These are phyloP conservation scores for Angomonas ambiguus DNA, from an alignment of 208 protist species.

Conservation along the genomic window DNA sequence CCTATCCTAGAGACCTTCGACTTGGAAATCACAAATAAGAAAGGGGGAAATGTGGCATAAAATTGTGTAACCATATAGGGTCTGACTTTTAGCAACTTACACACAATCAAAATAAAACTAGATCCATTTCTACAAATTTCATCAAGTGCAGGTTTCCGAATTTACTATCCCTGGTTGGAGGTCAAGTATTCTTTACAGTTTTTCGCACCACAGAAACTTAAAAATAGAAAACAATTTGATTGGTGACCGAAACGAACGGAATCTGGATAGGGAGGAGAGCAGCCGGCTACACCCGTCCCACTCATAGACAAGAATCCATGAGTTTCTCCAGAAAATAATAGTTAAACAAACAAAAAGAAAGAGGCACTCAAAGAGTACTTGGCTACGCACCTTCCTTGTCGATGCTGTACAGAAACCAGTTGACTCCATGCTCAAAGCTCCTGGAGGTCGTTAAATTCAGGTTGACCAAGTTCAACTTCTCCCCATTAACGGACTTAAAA, in stretches of 20 bases:
- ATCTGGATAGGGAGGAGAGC: background rate
- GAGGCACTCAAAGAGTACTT: background rate
- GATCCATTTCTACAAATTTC: background rate
- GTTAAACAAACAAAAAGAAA: too few species aligned
- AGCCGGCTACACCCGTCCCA: background rate
- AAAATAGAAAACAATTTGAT: background rate
- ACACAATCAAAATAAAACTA: background rate
- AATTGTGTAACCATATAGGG: background rate
- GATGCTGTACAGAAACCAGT: slow-evolving; percentile 18
- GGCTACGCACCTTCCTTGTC: background rate
- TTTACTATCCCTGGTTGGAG: too few species aligned
- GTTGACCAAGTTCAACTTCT: background rate
- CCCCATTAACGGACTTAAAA: slow-evolving; percentile 10
- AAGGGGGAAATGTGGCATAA: background rate
- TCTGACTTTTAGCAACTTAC: background rate
- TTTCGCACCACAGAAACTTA: too few species aligned
- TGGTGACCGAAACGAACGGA: background rate
- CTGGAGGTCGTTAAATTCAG: slow-evolving; percentile 13
- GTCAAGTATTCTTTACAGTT: too few species aligned
- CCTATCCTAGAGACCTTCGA: too few species aligned
- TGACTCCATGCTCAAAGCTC: slow-evolving; percentile 19
- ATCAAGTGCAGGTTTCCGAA: background rate
- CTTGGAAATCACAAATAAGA: too few species aligned
- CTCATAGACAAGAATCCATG: too few species aligned
- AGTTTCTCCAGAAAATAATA: too few species aligned